A percentile compares a stretch with the other conserved stretches of the same genome.
phyloP scores from a whole-genome alignment of 2,329 filamentous ascomycete genomes.

The Colletotrichum lindemuthianum region DNA sequence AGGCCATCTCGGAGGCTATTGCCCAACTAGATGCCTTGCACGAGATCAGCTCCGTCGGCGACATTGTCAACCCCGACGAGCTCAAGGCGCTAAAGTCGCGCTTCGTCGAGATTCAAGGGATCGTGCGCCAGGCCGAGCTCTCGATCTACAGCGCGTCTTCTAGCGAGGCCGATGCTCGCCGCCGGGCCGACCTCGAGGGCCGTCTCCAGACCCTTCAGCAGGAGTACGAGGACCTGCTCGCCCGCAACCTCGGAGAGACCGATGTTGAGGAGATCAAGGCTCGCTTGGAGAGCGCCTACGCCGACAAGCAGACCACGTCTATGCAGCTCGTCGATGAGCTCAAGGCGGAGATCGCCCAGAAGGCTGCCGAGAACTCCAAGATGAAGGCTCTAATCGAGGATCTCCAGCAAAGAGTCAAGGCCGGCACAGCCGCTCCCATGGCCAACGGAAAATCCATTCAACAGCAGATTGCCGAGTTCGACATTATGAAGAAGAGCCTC shows the following conservation, averaged over 20 bases:
- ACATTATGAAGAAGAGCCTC: conserved; percentile 99
- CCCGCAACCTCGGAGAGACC: conserved; percentile 78
- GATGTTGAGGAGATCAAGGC: conserved; percentile 89
- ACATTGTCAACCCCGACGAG: conserved; percentile 83
- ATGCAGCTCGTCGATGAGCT: conserved; percentile 79
- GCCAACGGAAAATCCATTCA: conserved; percentile 90
- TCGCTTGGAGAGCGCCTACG: conserved; percentile 79
- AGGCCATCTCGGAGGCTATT: conserved; percentile 83
- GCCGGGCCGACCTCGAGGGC: conserved; percentile 80
- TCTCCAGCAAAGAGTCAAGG: conserved; percentile 78
- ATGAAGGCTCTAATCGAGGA: conserved; percentile 85
- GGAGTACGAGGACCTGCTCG: conserved; percentile 85
- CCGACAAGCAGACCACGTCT: conserved; percentile 78
- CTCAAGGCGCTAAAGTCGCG: conserved; percentile 80
- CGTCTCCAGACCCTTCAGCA: conserved; percentile 78
- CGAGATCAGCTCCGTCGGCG: conserved; percentile 79
- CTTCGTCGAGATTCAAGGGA: conserved; percentile 88
- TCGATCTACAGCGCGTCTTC: conserved; percentile 78
- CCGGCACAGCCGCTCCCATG: conserved; percentile 67
- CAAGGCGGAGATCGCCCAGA: conserved; percentile 78
- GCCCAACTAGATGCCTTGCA: conserved; percentile 83
- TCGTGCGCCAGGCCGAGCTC: conserved; percentile 91
- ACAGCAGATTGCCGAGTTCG: conserved; percentile 98
- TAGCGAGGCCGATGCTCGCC: conserved; percentile 72
- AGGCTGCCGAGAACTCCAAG: conserved; percentile 83